Evolutionary conservation across 768 basidiomycete genomes (phyloP), one percentile per base, ranked within the genome.

Genomic region (Macrolepiota dolichaula): DNA sequence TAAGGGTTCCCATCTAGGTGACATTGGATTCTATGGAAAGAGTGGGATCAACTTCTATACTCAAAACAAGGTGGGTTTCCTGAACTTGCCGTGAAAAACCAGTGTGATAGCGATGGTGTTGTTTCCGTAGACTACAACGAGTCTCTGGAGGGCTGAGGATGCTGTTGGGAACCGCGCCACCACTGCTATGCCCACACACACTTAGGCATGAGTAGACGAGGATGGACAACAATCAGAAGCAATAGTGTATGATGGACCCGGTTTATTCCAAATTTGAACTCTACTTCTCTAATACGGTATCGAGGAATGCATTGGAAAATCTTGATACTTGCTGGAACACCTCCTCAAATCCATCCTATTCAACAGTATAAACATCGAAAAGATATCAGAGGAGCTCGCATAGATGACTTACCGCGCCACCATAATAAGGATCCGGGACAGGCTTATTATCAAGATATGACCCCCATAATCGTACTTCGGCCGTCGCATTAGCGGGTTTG

Each of bases 31-130:
- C 77, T 97, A 97, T 66, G 96, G 96, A 24, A 55, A 59, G 49
- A 89, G 91, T 64, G 96, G 92, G 25, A 83, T 98, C 75, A 92
- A 92, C 72, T 98, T 98, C 78, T 98, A 95, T 72, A 98, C 96
- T 2, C 91, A 95, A 73, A 89, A 94, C 74, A 98, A 97, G 86
- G 89, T 85, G 65, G 17, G 42, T 44, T 44, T 49, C 12, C 25
- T 22, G 7, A 6, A 10, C 25, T 9, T 49, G 25, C 17, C 32
- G 6, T 51, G 15, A 55, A 9, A 38, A 35, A 22, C 10, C 40
- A 22, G 15, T 24, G 9, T 24, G 15, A 47, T 19, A 55, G 7
- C 54, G 22, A 32, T 64, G 19, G 6, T 22, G 42, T 7, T 51
- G 44, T 22, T 67, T 37, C 13, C 56, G 37, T 53, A 93, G 94